Base-by-base conservation (phyloP, 495 filamentous ascomycete genomes). In the Penicillium waksmanii region DNA sequence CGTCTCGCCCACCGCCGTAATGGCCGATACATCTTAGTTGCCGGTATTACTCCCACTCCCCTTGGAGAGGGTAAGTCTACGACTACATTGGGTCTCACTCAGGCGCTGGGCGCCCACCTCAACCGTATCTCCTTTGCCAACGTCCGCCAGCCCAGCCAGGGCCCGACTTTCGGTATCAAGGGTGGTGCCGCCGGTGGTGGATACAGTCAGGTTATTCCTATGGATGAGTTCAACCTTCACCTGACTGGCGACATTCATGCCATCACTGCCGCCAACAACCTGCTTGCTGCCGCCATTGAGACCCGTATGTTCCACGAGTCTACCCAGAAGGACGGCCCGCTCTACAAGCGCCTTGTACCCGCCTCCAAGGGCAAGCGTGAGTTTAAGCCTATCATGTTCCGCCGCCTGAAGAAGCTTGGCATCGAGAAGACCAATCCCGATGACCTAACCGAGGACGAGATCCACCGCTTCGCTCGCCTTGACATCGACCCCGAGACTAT, bases 181-280 rank as follows among this genome's bases (percentile, higher is more conserved):
- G 95, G 95, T 46, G 95, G 95, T 61, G 95, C 95, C 53, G 95
- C 95, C 56, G 95, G 95, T 67, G 95, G 95, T 63, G 95, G 95
- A 15, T 98, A 97, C 81, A 96, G 91, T 73, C 95, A 98, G 74
- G 95, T 98, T 67, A 98, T 98, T 64, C 95, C 95, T 53, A 98
- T 98, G 95, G 95, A 98, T 63, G 95, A 98, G 73, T 98, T 98
- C 82, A 98, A 98, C 71, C 81, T 98, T 61, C 95, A 98, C 71
- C 77, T 98, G 71, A 98, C 95, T 43, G 95, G 95, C 64, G 95
- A 98, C 71, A 98, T 98, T 61, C 95, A 98, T 71, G 95, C 95
- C 42, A 94, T 98, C 68, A 91, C 93, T 36, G 95, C 95, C 10
- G 95, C 95, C 5, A 98, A 98, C 81, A 98, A 98, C 77, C 82